Percentiles rank a stretch among this genome's conserved stretches.
Evolutionary conservation across 2,329 filamentous ascomycete species (phyloP).

Genomic region (Emmonsiellopsis sp.): DNA sequence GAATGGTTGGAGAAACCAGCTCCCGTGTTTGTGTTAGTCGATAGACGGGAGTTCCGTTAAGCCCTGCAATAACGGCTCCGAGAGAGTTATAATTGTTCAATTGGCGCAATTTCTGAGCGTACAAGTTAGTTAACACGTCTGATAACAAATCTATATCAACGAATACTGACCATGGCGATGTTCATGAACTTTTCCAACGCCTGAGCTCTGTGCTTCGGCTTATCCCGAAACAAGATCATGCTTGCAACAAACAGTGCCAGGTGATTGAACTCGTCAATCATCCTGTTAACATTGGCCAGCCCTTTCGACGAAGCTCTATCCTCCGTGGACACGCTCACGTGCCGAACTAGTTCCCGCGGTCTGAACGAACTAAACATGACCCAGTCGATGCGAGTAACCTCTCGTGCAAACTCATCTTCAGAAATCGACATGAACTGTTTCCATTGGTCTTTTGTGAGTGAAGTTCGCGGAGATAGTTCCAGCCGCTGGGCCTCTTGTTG

Average conservation of each 20-base stretch:
- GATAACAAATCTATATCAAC: neutral
- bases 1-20: constrained; percentile 60
- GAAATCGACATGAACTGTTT: constrained; percentile 80
- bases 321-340: constrained; percentile 63
- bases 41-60: constrained; percentile 80
- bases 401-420: constrained; percentile 77
- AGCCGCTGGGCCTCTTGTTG: constrained; percentile 67
- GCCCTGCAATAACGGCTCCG: constrained; percentile 85
- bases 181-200: constrained; percentile 95
- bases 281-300: constrained; percentile 80
- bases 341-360: constrained; percentile 83
- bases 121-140: constrained; percentile 8
- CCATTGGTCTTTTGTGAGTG: constrained; percentile 78
- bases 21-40: constrained; percentile 72
- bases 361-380: constrained; percentile 94
- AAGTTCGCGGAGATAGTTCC: constrained; percentile 58
- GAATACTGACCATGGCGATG: constrained; percentile 51
- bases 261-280: constrained; percentile 90
- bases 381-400: constrained; percentile 95
- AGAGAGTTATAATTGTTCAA: constrained; percentile 96
- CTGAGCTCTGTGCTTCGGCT: constrained; percentile 85
- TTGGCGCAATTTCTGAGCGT: constrained; percentile 62
- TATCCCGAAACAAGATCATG: constrained; percentile 81
- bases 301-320: constrained; percentile 53
- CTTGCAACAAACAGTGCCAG: constrained; percentile 74